Conservation (phyloP, 2,329 filamentous ascomycete species). For the Stachybotrys chlorohalonatus region DNA sequence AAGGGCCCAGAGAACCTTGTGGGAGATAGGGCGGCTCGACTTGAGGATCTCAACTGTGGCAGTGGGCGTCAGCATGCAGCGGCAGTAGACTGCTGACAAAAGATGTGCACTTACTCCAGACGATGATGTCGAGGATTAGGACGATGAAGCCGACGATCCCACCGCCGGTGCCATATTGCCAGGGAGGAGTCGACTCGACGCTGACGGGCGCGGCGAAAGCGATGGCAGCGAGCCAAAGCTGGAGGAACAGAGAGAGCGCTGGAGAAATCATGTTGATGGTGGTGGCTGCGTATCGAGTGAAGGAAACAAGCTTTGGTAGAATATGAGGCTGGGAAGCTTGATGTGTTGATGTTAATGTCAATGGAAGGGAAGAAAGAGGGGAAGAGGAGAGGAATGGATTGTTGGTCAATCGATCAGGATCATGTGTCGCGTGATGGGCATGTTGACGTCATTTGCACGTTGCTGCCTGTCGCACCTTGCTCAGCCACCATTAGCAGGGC, state of each 20-base stretch:
- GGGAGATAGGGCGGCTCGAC: constrained; percentile 46
- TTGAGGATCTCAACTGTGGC: constrained; percentile 52
- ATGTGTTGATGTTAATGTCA: too few relatives aligned
- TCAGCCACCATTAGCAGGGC: too few relatives aligned
- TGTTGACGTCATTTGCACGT: too few relatives aligned
- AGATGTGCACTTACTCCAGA: constrained; percentile 42
- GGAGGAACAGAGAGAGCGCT: constrained; percentile 10
- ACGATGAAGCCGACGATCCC: constrained; percentile 54
- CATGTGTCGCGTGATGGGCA: too few relatives aligned
- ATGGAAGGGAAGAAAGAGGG: too few relatives aligned
- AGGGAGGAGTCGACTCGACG: constrained; percentile 30
- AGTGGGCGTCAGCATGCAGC: constrained; percentile 4
- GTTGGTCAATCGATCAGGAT: too few relatives aligned
- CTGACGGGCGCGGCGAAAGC: constrained; percentile 37
- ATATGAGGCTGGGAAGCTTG: too few relatives aligned
- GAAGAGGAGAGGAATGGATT: too few relatives aligned
- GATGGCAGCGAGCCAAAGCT: constrained; percentile 36
- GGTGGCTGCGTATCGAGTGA: too few relatives aligned
- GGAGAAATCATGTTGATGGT: constrained; percentile 6
- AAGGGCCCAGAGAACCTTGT: constrained; percentile 55
- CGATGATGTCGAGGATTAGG: constrained; percentile 52
- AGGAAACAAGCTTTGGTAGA: too few relatives aligned
- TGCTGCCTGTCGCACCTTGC: too few relatives aligned
- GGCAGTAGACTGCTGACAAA: neutral
- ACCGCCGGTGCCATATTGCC: constrained; percentile 53